Evolutionary conservation across 129 eudicot genomes (phyloP), one percentile per base, ranked within the genome.

Genomic region (Centella asiatica): DNA sequence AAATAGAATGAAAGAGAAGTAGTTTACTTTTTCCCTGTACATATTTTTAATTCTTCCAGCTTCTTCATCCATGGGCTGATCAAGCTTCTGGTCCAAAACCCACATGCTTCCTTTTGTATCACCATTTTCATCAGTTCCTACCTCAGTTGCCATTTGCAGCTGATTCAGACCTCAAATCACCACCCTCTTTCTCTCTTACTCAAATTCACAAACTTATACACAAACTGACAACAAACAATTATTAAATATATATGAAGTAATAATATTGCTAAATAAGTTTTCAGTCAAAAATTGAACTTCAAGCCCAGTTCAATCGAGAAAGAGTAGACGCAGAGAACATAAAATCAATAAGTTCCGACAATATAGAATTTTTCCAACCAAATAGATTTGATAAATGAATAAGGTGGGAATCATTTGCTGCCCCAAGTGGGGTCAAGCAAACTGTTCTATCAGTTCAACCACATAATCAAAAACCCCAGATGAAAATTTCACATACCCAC

Each of bases 61-160:
- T 64, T 92, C 98, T 68, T 87, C 98, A 67, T 92, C 98, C 98
- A 92, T 92, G 51, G 98, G 88, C 68, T 87, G 98, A 67, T 92
- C 98, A 80, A 87, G 85, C 70, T 77, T 92, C 77, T 92, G 95
- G 57, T 87, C 96, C 78, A 92, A 78, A 71, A 33, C 90, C 98
- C 98, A 92, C 95, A 92, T 81, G 59, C 95, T 74, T 28, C 96
- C 96, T 74, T 76, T 87, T 6, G 74, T 75, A 60, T 80, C 89
- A 63, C 62, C 68, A 2, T 64, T 83, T 42, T 66, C 98, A 56
- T 79, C 85, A 64, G 48, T 62, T 49, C 75, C 89, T 62, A 55
- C 49, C 60, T 66, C 82, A 69, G 55, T 77, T 61, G 53, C 79
- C 78, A 77, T 80, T 13, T 59, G 37, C 31, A 39, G 28, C 29